Base-by-base conservation (phyloP, 1,284 basidiomycete species). In the Ceraceosorus guamensis region DNA sequence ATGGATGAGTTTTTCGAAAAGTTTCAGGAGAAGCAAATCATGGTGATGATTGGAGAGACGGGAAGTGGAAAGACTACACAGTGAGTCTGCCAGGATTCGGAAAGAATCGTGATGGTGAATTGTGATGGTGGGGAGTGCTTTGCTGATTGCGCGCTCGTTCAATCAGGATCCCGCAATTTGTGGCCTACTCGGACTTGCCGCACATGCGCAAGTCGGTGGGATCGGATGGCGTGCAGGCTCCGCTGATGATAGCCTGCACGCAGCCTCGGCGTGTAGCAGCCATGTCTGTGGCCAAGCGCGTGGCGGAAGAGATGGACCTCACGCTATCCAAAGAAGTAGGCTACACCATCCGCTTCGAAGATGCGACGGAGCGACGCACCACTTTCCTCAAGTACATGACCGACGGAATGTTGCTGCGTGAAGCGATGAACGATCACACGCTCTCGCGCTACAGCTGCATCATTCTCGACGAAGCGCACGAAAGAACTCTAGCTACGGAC, bases 51-150 rank as follows among this genome's bases (percentile, higher is more conserved):
- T 65, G 93, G 93, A 69, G 93, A 98, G 80, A 96, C 95, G 1
- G 93, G 95, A 10, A 91, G 90, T 31, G 95, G 93, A 55, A 98
- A 98, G 81, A 97, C 95, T 1, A 97, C 93, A 43, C 93, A 97
- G 87, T 90, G 84, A 77, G 70, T 66, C n/a, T n/a, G n/a, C n/a
- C n/a, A n/a, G n/a, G n/a, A n/a, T n/a, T n/a, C n/a, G n/a, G 41
- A 44, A 44, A 44, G n/a, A 44, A 13, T 13, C 41, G 13, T n/a
- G 13, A 13, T n/a, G 13, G n/a, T 44, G n/a, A 44, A n/a, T 44
- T 44, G 41, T 44, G 13, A 14, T n/a, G 13, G 41, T 44, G 14
- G 13, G n/a, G 41, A n/a, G 18, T n/a, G n/a, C 41, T 44, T n/a
- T 14, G 14, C 13, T n/a, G 41, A n/a, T 44, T 44, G 41, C n/a